A percentile compares a stretch with the other conserved stretches of the same genome.
These are phyloP conservation scores for Starmera dryadoides DNA, from an alignment of 805 yeast species.

Conservation along the genomic window DNA sequence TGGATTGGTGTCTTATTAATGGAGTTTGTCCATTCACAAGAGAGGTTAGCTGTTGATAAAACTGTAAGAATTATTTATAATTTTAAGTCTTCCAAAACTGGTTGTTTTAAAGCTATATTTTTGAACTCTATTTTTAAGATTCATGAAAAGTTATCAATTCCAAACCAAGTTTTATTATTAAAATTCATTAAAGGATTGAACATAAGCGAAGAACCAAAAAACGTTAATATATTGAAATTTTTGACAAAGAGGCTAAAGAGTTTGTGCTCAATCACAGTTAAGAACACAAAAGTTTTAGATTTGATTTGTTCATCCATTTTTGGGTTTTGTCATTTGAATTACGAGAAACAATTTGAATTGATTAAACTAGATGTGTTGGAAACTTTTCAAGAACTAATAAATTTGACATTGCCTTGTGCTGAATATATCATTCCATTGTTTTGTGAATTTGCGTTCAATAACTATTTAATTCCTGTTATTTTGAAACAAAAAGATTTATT, in stretches of 20 bases:
- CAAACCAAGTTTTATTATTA: constrained; percentile 29
- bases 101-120: constrained; percentile 26
- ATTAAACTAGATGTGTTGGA: constrained; percentile 35
- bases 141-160: constrained; percentile 23
- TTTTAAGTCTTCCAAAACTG: not conserved
- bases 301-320: constrained; percentile 36
- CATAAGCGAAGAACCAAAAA: constrained; percentile 7
- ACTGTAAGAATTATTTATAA: constrained; percentile 25
- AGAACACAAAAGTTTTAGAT: constrained; percentile 32
- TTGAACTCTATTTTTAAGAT: constrained; percentile 37
- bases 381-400: constrained; percentile 26
- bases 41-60: constrained; percentile 18
- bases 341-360: constrained; percentile 29
- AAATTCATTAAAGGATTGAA: constrained; percentile 24
- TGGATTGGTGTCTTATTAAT: constrained; percentile 34
- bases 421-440: constrained; percentile 41
- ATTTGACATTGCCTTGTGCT: constrained; percentile 33
- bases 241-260: constrained; percentile 20
- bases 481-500: constrained; percentile 20
- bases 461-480: constrained; percentile 21
- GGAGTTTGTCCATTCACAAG: constrained; percentile 16
- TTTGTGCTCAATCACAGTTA: not conserved
- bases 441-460: constrained; percentile 40
- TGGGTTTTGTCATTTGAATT: constrained; percentile 40
- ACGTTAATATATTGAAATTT: constrained; percentile 31